Conservation (phyloP, 202 grass and related monocot genomes). For the Zoysia matrella region DNA sequence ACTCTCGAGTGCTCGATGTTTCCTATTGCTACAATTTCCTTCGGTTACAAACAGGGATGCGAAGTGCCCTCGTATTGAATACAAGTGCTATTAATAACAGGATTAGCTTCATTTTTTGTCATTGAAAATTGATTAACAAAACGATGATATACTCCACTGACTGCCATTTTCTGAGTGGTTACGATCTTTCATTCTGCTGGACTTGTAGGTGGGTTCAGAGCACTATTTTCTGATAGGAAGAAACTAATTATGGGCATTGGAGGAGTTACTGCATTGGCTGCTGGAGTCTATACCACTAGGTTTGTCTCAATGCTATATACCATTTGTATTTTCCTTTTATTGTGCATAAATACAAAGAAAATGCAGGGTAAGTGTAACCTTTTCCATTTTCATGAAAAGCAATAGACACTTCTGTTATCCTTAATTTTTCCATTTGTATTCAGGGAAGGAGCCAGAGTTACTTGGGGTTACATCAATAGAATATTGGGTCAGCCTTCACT, state of each 20-base stretch:
- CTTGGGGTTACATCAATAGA: conserved; percentile 93
- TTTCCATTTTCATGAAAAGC: conserved; percentile 31
- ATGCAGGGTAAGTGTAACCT: neutral
- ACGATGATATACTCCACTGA: neutral
- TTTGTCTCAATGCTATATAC: conserved; percentile 36
- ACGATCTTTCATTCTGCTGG: conserved; percentile 36
- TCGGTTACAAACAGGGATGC: neutral
- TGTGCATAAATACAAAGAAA: neutral
- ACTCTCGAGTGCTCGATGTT: neutral
- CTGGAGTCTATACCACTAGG: conserved; percentile 96
- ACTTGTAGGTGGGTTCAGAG: conserved; percentile 77
- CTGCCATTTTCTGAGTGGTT: conserved; percentile 23
- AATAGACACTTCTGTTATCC: conserved; percentile 8
- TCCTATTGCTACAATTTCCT: neutral
- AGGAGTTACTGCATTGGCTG: conserved; percentile 86
- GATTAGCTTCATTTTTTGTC: conserved; percentile 9
- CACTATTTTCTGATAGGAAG: conserved; percentile 73
- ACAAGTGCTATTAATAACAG: neutral
- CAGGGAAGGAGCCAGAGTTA: conserved; percentile 95
- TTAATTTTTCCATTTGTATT: conserved; percentile 26
- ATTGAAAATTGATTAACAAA: neutral
- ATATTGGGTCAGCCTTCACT: conserved; percentile 90
- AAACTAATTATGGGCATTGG: conserved; percentile 86
- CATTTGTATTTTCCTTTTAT: conserved; percentile 10
- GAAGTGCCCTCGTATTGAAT: too few relatives aligned